Evolutionary conservation across 169 alveolate species (phyloP), one percentile per base, ranked within the genome.

Genomic region (Plasmodium inui): DNA sequence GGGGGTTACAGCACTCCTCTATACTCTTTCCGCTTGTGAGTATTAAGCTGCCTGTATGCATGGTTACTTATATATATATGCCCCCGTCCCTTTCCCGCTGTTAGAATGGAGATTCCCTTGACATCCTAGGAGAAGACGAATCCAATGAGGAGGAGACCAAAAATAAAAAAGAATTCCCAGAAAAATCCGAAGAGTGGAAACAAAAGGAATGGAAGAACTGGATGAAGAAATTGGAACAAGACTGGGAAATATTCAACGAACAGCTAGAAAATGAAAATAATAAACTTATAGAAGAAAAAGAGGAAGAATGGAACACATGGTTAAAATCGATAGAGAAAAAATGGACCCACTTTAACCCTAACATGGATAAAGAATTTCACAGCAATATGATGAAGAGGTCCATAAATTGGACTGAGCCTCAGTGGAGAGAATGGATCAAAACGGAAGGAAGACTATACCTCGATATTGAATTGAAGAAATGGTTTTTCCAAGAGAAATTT

Each of bases 391-490:
- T 80, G 30, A 14, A 6, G 30, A 22, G 34, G 2, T 80, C 70
- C n/a, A 19, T 39, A n/a, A 80, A 39, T 80, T 80, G 86, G 86
- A 46, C 30, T n/a, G 44, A 39, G 30, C 7, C 17, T 2, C 44
- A 80, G 9, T 80, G 86, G 86, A 80, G 26, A 17, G 22, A 80
- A n/a, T 80, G 86, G 86, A 80, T 80, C 41, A 5, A 39, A 80
- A 46, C 86, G 1, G 50, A 46, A 1, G 86, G 86, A 80, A 80
- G 28, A 17, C 12, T 17, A 17, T 80, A 39, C 39, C 53, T 80
- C 30, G 70, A 80, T 44, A 26, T 80, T 14, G 76, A 80, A 41
- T 80, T 76, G 86, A 80, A 80, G 46, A 46, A 41, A 46, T 80
- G 86, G 86, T 19, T 80, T 80, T 46, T 39, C 32, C 76, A 80